Base-by-base conservation (phyloP, 805 yeast genomes). In the Schizosaccharomyces lindneri region DNA sequence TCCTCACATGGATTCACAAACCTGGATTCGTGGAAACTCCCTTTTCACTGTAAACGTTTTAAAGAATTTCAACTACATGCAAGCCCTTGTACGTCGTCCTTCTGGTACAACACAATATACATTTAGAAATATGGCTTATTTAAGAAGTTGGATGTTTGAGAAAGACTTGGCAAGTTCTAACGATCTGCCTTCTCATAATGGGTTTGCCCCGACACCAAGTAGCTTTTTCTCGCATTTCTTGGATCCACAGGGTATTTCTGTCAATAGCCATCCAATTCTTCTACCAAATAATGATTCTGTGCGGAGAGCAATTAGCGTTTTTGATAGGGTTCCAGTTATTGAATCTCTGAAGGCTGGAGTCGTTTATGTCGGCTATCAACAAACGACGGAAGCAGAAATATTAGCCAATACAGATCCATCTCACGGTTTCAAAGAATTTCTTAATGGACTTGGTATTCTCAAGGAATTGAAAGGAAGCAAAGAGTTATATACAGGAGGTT, bases 301-400 rank as follows among this genome's bases (percentile, higher is more conserved):
- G 27, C 61, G 68, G 1, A 74, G 85, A 39, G 85, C 89, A 0
- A 68, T 87, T 21, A 69, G 77, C 5, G 75, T 81, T 19, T 74
- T 87, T 63, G 95, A 87, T 66, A 72, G 88, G 19, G 80, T 85
- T 0, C 94, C 95, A 0, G 81, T 83, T 5, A 84, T 84, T 4
- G 85, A 83, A 59, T 83, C 82, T 66, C 87, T 83, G 69, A 87
- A 87, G 68, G 78, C 84, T 48, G 95, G 95, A 0, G 73, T 87
- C 24, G 67, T 87, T 24, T 87, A 87, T 68, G 79, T 87, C 65
- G 90, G 81, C 0, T 81, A 80, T 0, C 79, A 79, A 9, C 95
- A 87, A 68, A 68, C 68, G 1, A 72, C 73, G 0, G 95, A 87
- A 68, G 67, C 67, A 0, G 86, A 84, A 61, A 82, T 87, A 31